Percentiles rank a stretch among this genome's conserved stretches.
These are phyloP conservation scores for Inga oerstediana DNA, from an alignment of 306 rosid species.

Conservation along the genomic window DNA sequence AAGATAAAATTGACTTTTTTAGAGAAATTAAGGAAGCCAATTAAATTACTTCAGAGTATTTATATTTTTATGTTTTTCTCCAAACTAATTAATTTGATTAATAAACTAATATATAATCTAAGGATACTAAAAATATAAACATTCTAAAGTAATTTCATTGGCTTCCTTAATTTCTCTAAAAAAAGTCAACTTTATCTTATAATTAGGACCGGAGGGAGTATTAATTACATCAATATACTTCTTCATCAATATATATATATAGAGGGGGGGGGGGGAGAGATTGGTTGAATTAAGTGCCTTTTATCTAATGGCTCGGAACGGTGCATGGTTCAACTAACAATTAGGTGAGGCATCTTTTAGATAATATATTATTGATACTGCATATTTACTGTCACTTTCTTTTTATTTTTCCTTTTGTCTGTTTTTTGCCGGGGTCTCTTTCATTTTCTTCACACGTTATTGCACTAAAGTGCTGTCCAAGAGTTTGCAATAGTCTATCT, in stretches of 20 bases:
- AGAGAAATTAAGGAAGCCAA: too few species aligned
- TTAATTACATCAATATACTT: background rate
- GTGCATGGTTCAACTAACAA: background rate
- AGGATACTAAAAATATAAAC: too few species aligned
- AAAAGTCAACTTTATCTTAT: too few species aligned
- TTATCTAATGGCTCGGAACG: background rate
- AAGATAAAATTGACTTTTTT: too few species aligned
- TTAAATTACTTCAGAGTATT: too few species aligned
- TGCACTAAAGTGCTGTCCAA: background rate
- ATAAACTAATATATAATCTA: too few species aligned
- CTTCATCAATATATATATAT: background rate
- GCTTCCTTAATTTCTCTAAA: too few species aligned
- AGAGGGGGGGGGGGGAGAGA: too few species aligned
- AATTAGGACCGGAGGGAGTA: too few species aligned
- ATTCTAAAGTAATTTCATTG: too few species aligned
- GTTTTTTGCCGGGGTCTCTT: background rate
- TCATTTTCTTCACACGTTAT: background rate
- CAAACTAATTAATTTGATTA: too few species aligned
- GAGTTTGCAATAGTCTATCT: background rate
- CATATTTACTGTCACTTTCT: background rate
- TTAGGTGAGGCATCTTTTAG: slow-evolving; percentile 7
- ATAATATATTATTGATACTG: background rate
- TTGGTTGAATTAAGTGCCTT: background rate
- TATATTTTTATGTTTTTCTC: too few species aligned
- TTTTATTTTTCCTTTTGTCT: background rate